phyloP scores from a whole-genome alignment of 257 asterid genomes.

The Paulownia fortunei region DNA sequence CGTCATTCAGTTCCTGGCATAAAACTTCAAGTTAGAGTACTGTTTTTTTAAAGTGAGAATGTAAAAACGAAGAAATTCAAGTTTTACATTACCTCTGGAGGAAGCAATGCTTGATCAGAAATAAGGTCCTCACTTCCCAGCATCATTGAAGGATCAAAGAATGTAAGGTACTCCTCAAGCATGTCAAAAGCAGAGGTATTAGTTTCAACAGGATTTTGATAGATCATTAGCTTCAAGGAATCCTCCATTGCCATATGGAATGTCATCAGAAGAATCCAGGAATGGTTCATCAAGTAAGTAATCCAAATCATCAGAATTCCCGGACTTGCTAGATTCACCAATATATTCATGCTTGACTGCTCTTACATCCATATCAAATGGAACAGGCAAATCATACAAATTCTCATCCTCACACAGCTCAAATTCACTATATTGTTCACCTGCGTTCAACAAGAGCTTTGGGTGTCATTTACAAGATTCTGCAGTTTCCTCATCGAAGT shows the following conservation, averaged over 20 bases:
- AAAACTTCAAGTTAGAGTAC: conserved; percentile 15
- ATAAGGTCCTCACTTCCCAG: conserved; percentile 46
- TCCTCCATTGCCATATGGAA: conserved; percentile 59
- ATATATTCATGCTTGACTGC: conserved; percentile 78
- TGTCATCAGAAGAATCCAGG: conserved; percentile 48
- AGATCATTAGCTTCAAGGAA: conserved; percentile 80
- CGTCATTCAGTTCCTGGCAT: conserved; percentile 53
- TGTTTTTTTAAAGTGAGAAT: not conserved
- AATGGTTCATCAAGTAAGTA: conserved; percentile 71
- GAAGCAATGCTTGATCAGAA: conserved; percentile 37
- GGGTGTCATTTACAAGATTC: conserved; percentile 46
- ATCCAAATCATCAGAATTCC: conserved; percentile 50
- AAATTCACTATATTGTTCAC: conserved; percentile 40
- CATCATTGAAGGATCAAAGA: conserved; percentile 56
- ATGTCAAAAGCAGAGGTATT: conserved; percentile 53
- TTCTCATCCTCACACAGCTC: conserved; percentile 48
- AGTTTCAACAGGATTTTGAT: conserved; percentile 47
- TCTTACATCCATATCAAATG: conserved; percentile 40
- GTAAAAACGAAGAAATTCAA: not conserved
- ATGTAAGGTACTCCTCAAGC: conserved; percentile 72
- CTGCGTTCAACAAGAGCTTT: conserved; percentile 32
- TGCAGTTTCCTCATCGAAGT: conserved; percentile 51
- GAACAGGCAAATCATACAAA: conserved; percentile 48
- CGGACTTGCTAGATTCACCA: conserved; percentile 70
- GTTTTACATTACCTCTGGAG: conserved; percentile 49